A percentile compares a stretch with the other conserved stretches of the same genome.
phyloP scores from a whole-genome alignment of 768 basidiomycete genomes.

The Leccinellum luteum region DNA sequence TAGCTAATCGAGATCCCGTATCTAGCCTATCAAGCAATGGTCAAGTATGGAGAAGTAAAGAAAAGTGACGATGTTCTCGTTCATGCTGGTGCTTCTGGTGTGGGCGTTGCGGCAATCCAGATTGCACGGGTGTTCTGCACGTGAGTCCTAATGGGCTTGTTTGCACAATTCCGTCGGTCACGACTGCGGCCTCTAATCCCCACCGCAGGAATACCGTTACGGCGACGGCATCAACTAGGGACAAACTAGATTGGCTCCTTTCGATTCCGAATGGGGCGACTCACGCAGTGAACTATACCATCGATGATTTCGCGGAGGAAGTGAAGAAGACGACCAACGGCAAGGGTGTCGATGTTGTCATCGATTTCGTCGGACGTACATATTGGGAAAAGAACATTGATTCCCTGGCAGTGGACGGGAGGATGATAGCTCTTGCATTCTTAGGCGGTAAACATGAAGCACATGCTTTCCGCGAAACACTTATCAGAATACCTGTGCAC shows the following conservation, averaged over 20 bases:
- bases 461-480: constrained; percentile 17
- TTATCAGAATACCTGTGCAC: constrained; percentile 18
- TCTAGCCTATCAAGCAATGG: constrained; percentile 60
- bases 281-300: constrained; percentile 81
- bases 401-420: constrained; percentile 65
- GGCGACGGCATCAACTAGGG: constrained; percentile 81
- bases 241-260: constrained; percentile 78
- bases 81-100: constrained; percentile 90
- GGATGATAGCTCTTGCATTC: constrained; percentile 66
- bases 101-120: constrained; percentile 87
- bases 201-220: constrained; percentile 60
- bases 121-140: constrained; percentile 72
- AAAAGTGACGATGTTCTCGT: constrained; percentile 74
- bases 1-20: not conserved
- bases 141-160: constrained; percentile 44
- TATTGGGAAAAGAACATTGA: constrained; percentile 77
- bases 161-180: constrained; percentile 2
- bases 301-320: constrained; percentile 72
- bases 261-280: constrained; percentile 67
- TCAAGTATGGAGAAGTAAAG: constrained; percentile 67
- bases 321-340: constrained; percentile 65
- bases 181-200: constrained; percentile 5
- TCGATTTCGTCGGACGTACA: constrained; percentile 79
- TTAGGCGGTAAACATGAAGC: constrained; percentile 54
- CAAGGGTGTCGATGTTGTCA: constrained; percentile 76